A percentile compares a stretch with the other conserved stretches of the same genome.
Evolutionary conservation across 1,139 yeast genomes (phyloP).

Genomic region (Oligophagozyma castellii): DNA sequence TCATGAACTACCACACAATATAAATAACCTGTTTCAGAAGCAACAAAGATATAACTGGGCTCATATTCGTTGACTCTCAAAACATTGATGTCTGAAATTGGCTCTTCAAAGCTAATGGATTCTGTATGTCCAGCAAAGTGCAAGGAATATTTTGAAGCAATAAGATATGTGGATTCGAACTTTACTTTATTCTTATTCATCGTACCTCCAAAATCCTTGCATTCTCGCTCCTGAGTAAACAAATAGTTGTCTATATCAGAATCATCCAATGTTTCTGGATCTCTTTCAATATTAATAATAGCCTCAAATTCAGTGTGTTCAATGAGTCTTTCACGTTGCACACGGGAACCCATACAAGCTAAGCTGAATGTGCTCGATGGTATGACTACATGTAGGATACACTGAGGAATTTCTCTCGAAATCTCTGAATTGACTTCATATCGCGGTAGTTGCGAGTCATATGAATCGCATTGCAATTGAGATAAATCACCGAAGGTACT

Average conservation of each 20-base stretch:
- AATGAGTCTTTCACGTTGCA: no score
- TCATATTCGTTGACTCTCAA: background rate
- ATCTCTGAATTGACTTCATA: no score
- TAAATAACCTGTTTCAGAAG: slow-evolving; percentile 7
- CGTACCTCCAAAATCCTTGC: background rate
- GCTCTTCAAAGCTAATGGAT: slow-evolving; percentile 3
- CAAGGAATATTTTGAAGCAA: slow-evolving; percentile 7
- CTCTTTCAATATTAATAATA: no score
- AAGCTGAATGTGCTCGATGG: no score
- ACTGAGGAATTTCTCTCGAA: no score
- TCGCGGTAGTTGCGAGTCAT: no score
- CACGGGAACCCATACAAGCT: no score
- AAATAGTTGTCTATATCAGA: slow-evolving; percentile 10
- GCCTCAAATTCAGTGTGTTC: no score
- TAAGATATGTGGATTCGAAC: slow-evolving; percentile 1
- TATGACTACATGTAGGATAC: no score
- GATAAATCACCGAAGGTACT: no score
- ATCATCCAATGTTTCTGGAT: slow-evolving; percentile 11
- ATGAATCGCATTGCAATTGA: no score
- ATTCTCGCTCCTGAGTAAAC: slow-evolving; percentile 1
- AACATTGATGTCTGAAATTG: slow-evolving; percentile 3
- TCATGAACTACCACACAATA: slow-evolving; percentile 9
- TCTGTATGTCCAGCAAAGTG: slow-evolving; percentile 4
- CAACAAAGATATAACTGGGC: slow-evolving; percentile 6
- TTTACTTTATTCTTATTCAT: background rate